phyloP scores from a whole-genome alignment of 768 basidiomycete genomes.

The Termitomyces sp. region DNA sequence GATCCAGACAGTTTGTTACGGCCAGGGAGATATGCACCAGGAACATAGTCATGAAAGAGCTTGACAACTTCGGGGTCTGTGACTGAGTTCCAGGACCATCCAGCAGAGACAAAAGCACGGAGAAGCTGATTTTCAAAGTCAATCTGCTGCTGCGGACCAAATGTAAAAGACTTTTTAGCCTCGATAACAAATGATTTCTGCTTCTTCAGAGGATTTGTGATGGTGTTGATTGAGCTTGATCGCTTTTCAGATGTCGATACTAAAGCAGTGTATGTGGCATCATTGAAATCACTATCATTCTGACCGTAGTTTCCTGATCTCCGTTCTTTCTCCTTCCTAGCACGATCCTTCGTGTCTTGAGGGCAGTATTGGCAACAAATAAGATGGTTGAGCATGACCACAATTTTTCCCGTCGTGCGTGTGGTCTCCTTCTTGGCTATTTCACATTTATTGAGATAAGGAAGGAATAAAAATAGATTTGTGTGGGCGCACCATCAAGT shows the following conservation, averaged over 20 bases:
- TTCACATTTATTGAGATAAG: not conserved
- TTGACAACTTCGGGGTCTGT: constrained; percentile 10
- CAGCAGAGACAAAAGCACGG: constrained; percentile 4
- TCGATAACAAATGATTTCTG: not conserved
- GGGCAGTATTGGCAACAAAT: not conserved
- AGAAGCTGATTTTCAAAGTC: constrained; percentile 9
- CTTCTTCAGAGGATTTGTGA: not conserved
- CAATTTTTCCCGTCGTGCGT: not conserved
- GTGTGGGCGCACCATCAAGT: not conserved
- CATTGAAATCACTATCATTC: not conserved
- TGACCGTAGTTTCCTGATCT: not conserved
- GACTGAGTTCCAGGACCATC: not conserved
- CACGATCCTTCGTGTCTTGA: not conserved
- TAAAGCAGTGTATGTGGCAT: too few relatives aligned
- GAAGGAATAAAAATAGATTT: not conserved
- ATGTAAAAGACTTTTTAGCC: not conserved
- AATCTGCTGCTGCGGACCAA: not conserved
- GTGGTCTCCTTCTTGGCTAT: not conserved
- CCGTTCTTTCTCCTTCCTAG: not conserved
- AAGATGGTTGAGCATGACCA: constrained; percentile 1
- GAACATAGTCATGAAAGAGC: not conserved
- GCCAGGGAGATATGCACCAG: not conserved
- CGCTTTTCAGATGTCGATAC: not conserved
- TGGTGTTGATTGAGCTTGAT: not conserved
- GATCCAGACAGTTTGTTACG: not conserved